Percentiles rank a stretch among this genome's conserved stretches.
Conservation (phyloP, 2,329 filamentous ascomycete species). For the Alternaria gaisen region DNA sequence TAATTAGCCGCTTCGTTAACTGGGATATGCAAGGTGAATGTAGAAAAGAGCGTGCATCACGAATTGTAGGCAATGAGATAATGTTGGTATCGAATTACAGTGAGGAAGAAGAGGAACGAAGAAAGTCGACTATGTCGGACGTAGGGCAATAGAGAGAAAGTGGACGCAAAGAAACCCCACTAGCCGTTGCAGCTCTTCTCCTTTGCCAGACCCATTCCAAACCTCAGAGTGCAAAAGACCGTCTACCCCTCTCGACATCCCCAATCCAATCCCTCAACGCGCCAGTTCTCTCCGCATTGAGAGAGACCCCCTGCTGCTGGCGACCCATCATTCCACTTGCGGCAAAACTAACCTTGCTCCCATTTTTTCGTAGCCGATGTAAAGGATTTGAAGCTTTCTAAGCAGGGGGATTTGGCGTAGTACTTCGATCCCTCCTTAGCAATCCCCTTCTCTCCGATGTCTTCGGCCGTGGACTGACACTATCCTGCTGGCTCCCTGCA, state of each 20-base stretch:
- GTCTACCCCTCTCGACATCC: neutral
- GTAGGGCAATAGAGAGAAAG: neutral
- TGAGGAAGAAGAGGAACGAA: neutral
- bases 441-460: slow-evolving; percentile 53
- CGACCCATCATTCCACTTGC: neutral
- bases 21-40: neutral
- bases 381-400: neutral
- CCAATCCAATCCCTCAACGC: slow-evolving; percentile 6
- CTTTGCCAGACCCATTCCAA: neutral
- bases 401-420: slow-evolving; percentile 9
- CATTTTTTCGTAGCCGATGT: neutral
- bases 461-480: slow-evolving; percentile 34
- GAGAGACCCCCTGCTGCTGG: neutral
- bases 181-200: neutral
- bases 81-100: neutral
- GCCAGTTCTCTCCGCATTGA: neutral
- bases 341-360: neutral
- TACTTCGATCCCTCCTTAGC: slow-evolving; percentile 49
- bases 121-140: neutral
- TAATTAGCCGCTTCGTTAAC: neutral
- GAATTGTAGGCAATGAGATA: neutral
- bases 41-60: neutral
- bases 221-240: slow-evolving; percentile 5
- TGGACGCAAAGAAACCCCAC: neutral
- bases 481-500: slow-evolving; percentile 40